These are phyloP conservation scores for Cladosporium sp. DNA, from an alignment of 2,329 filamentous ascomycete genomes.

Conservation along the genomic window DNA sequence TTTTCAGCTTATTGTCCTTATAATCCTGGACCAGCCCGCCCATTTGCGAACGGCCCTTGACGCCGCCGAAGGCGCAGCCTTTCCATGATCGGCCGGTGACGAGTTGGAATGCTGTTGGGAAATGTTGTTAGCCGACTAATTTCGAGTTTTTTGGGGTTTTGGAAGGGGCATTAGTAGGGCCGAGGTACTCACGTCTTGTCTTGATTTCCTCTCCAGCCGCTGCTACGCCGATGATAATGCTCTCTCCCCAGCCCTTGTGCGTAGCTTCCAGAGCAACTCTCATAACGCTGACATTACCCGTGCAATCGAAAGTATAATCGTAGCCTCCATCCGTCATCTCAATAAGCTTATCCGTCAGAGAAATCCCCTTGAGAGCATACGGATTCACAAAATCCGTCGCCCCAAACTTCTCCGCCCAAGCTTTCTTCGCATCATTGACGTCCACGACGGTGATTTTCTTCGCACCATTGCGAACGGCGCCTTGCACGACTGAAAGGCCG, in stretches of 20 bases:
- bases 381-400: constrained; percentile 97
- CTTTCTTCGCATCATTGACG: constrained; percentile 80
- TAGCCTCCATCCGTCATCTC: constrained; percentile 95
- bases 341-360: constrained; percentile 81
- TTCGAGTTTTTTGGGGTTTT: not conserved
- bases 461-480: constrained; percentile 76
- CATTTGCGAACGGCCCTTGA: constrained; percentile 90
- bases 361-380: constrained; percentile 53
- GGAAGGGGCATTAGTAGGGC: not conserved
- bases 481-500: constrained; percentile 87
- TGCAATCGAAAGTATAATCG: constrained; percentile 98
- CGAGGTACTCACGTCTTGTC: constrained; percentile 65
- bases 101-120: constrained; percentile 77
- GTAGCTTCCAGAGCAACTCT: constrained; percentile 86
- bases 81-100: constrained; percentile 94
- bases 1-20: constrained; percentile 78
- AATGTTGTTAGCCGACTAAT: constrained; percentile 5
- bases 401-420: constrained; percentile 85
- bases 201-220: constrained; percentile 89
- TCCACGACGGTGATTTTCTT: constrained; percentile 67
- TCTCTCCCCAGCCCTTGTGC: constrained; percentile 97
- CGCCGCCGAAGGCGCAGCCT: constrained; percentile 89
- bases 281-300: constrained; percentile 90
- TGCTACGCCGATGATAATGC: constrained; percentile 90
- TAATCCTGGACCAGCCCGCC: constrained; percentile 81